These are phyloP conservation scores for Linnemannia elongata DNA, from an alignment of 192 early-diverging fungal genomes.

Conservation along the genomic window DNA sequence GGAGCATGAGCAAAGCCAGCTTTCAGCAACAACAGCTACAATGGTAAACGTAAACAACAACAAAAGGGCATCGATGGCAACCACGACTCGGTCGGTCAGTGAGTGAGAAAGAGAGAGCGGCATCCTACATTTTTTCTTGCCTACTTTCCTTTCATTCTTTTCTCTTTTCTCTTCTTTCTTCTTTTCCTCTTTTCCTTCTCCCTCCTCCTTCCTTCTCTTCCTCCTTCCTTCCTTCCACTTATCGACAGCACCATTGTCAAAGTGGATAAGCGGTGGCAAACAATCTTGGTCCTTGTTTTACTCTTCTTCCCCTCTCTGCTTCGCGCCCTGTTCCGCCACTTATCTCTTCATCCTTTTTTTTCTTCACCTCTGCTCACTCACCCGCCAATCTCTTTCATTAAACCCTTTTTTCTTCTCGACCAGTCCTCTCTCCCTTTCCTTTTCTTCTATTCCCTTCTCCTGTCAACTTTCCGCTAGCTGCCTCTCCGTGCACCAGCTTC, in stretches of 20 bases:
- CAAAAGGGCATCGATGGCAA: not conserved
- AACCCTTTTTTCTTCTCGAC: not conserved
- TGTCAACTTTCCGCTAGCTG: not conserved
- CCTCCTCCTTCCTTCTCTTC: too few species aligned
- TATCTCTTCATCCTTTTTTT: not conserved
- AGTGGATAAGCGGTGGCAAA: not conserved
- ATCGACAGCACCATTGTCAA: not conserved
- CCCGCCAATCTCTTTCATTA: not conserved
- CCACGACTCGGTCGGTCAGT: too few species aligned
- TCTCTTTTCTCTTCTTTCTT: not conserved
- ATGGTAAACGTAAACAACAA: not conserved
- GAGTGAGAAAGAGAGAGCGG: too few species aligned
- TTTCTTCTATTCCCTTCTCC: not conserved
- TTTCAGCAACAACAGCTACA: not conserved
- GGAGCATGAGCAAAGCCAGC: not conserved
- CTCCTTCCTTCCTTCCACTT: not conserved
- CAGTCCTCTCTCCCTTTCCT: not conserved
- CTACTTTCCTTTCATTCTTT: too few species aligned
- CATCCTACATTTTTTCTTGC: too few species aligned
- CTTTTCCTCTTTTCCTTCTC: not conserved
- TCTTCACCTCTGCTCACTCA: not conserved
- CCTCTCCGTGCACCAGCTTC: not conserved
- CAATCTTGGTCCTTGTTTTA: not conserved
- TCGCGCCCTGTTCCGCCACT: not conserved
- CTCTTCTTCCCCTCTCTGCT: not conserved